A percentile compares a stretch with the other conserved stretches of the same genome.
Conservation (phyloP, 106 monocot genomes). For the Dendrobium officinale region DNA sequence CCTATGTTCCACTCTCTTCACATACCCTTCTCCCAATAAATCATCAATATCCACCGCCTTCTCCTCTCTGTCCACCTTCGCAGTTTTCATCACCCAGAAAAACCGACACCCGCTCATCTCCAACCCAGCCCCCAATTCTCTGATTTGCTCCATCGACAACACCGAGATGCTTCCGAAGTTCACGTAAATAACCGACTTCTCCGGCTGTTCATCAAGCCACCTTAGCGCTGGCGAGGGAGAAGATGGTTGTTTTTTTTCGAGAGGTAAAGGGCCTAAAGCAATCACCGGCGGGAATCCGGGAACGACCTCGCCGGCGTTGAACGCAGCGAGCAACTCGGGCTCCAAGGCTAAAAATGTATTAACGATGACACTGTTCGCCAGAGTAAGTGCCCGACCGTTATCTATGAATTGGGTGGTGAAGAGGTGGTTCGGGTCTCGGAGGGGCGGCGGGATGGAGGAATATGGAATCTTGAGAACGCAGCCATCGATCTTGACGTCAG, state of each 20-base stretch:
- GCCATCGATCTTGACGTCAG: slow-evolving; percentile 27
- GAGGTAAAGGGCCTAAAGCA: slow-evolving; percentile 35
- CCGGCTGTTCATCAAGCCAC: slow-evolving; percentile 54
- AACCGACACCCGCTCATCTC: slow-evolving; percentile 52
- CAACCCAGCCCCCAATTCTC: slow-evolving; percentile 40
- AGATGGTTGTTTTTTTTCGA: neutral
- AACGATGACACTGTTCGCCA: slow-evolving; percentile 32
- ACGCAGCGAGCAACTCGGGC: slow-evolving; percentile 22
- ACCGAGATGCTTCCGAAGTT: slow-evolving; percentile 59
- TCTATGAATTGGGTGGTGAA: slow-evolving; percentile 25
- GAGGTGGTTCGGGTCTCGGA: slow-evolving; percentile 18
- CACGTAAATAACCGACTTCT: slow-evolving; percentile 54
- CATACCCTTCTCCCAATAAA: slow-evolving; percentile 32
- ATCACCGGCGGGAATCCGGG: slow-evolving; percentile 31
- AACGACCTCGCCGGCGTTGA: slow-evolving; percentile 16
- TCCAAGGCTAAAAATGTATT: slow-evolving; percentile 49
- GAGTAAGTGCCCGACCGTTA: slow-evolving; percentile 12
- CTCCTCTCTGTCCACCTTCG: slow-evolving; percentile 47
- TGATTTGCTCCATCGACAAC: slow-evolving; percentile 30
- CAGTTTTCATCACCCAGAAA: slow-evolving; percentile 56
- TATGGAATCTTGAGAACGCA: slow-evolving; percentile 9
- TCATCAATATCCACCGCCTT: slow-evolving; percentile 10
- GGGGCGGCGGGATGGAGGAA: slow-evolving; percentile 11
- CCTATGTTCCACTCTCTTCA: slow-evolving; percentile 35
- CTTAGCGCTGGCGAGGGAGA: neutral